Conservation (phyloP, 352 stramenopile species). For the Phytopythium sindhum region DNA sequence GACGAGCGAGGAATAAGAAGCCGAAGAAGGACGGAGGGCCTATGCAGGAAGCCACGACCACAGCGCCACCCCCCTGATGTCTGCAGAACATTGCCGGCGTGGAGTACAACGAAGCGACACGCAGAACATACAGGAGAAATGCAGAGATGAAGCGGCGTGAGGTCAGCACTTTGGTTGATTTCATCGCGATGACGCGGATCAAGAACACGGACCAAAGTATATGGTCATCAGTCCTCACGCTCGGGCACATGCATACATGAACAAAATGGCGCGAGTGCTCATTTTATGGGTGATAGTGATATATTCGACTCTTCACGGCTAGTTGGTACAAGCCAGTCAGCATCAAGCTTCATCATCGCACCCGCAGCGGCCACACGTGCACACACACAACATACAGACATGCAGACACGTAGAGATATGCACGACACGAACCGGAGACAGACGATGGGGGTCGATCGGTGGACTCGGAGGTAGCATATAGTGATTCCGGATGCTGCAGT, state of each 20-base stretch:
- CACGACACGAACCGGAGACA: constrained; percentile 12
- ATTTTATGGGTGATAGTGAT: constrained; percentile 94
- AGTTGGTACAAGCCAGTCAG: constrained; percentile 91
- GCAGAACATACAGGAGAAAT: constrained; percentile 18
- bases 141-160: constrained; percentile 17
- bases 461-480: constrained; percentile 85
- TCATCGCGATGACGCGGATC: constrained; percentile 91
- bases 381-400: constrained; percentile 15
- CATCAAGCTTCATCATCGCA: constrained; percentile 84
- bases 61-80: constrained; percentile 16
- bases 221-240: constrained; percentile 70
- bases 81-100: constrained; percentile 84
- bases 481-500: constrained; percentile 89
- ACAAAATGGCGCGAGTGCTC: constrained; percentile 47
- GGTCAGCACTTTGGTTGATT: constrained; percentile 88
- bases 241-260: constrained; percentile 16
- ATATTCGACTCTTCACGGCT: constrained; percentile 88
- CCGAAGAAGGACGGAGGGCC: constrained; percentile 1
- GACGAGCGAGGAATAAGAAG: neutral
- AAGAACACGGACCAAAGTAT: constrained; percentile 93
- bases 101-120: constrained; percentile 82
- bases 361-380: constrained; percentile 16
- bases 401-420: constrained; percentile 17
- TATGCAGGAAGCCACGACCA: constrained; percentile 18
- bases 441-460: constrained; percentile 9